These are phyloP conservation scores for Aechmea fasciata DNA, from an alignment of 176 grass and related monocot species.

Conservation along the genomic window DNA sequence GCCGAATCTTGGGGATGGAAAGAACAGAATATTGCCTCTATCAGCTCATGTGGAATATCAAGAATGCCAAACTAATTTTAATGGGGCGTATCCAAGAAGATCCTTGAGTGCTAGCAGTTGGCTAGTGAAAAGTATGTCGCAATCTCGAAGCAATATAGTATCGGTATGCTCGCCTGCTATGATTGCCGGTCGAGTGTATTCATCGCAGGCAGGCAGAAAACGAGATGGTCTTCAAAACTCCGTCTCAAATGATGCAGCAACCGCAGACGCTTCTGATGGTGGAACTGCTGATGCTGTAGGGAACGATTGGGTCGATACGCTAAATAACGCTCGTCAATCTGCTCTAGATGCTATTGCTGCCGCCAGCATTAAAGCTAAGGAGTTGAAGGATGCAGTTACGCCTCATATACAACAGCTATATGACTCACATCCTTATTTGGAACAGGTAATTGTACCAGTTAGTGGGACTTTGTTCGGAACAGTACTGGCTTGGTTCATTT, in stretches of 20 bases:
- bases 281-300: conserved; percentile 20
- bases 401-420: conserved; percentile 62
- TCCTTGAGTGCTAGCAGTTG: background rate
- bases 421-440: conserved; percentile 61
- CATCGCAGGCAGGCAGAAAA: conserved; percentile 39
- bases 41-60: background rate
- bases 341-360: conserved; percentile 38
- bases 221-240: conserved; percentile 15
- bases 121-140: background rate
- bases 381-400: conserved; percentile 42
- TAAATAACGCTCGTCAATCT: conserved; percentile 48
- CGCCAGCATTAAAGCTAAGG: conserved; percentile 53
- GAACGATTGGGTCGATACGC: conserved; percentile 42
- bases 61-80: background rate
- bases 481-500: conserved; percentile 69
- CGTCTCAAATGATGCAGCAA: conserved; percentile 17
- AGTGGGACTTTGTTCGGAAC: conserved; percentile 59
- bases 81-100: background rate
- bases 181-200: conserved; percentile 24
- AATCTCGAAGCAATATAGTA: background rate
- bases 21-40: background rate
- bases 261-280: conserved; percentile 23
- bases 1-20: background rate
- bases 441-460: conserved; percentile 69
- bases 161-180: background rate